phyloP scores from a whole-genome alignment of 2,329 filamentous ascomycete species.

The Talaromyces rugulosus region DNA sequence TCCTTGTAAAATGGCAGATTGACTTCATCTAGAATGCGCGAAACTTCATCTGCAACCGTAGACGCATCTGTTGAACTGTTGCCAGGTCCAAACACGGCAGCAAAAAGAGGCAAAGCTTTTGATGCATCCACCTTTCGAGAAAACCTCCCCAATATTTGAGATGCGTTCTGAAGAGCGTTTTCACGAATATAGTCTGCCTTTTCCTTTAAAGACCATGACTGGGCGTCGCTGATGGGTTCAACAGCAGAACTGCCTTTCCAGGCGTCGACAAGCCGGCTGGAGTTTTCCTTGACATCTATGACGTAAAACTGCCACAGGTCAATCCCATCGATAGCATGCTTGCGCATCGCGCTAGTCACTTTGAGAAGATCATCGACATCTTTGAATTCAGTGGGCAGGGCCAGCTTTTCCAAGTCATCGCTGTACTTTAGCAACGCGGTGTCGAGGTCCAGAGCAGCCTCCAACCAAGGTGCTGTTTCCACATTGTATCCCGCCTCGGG shows the following conservation, averaged over 20 bases:
- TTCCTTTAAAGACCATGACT: constrained; percentile 52
- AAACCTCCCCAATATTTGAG: constrained; percentile 76
- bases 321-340: constrained; percentile 70
- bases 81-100: constrained; percentile 62
- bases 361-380: constrained; percentile 67
- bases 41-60: constrained; percentile 51
- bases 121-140: constrained; percentile 66
- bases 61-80: constrained; percentile 40
- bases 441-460: constrained; percentile 69
- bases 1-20: constrained; percentile 89
- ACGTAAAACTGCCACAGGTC: constrained; percentile 93
- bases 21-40: constrained; percentile 69
- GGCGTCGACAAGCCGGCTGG: constrained; percentile 62
- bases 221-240: constrained; percentile 39
- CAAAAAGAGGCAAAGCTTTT: constrained; percentile 65
- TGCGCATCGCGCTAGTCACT: constrained; percentile 81
- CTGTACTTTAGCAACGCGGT: constrained; percentile 65
- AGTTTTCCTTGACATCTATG: constrained; percentile 70
- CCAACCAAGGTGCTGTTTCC: constrained; percentile 73
- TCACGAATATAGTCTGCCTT: constrained; percentile 60
- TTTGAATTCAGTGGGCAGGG: constrained; percentile 70
- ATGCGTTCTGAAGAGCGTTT: constrained; percentile 65
- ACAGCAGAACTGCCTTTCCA: constrained; percentile 54
- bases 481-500: constrained; percentile 95
- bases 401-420: constrained; percentile 59